A percentile compares a stretch with the other conserved stretches of the same genome.
Conservation (phyloP, 148 eudicot genomes). For the Rhododendron mucronatum region DNA sequence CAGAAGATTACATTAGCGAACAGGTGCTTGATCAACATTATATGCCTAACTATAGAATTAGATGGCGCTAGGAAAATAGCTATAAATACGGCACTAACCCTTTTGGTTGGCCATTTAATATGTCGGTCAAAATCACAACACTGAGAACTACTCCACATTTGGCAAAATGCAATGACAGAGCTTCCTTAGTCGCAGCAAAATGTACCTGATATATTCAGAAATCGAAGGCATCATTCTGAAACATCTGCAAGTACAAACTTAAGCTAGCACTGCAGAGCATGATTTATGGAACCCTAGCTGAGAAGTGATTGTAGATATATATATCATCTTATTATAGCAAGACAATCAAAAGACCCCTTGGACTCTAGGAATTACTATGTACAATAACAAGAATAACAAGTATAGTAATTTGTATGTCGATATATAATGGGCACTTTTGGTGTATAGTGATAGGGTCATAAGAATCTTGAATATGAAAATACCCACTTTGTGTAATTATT, state of each 20-base stretch:
- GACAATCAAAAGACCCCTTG: constrained; percentile 1
- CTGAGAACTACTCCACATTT: constrained; percentile 36
- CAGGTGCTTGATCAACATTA: not conserved
- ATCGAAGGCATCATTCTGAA: not conserved
- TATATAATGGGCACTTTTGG: not conserved
- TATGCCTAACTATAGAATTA: not conserved
- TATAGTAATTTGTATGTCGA: not conserved
- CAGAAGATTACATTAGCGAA: not conserved
- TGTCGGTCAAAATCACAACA: constrained; percentile 24
- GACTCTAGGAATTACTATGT: not conserved
- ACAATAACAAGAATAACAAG: not conserved
- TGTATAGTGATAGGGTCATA: not conserved
- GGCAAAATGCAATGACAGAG: constrained; percentile 28
- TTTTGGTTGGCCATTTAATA: constrained; percentile 4
- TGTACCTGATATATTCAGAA: constrained; percentile 32
- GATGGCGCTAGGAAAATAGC: not conserved
- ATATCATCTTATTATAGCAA: not conserved
- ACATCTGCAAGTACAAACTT: not conserved
- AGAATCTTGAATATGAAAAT: not conserved
- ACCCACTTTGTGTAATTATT: not conserved
- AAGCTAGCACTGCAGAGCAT: constrained; percentile 5
- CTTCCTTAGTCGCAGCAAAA: constrained; percentile 33
- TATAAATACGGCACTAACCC: constrained; percentile 19
- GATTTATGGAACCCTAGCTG: not conserved
- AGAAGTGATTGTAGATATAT: not conserved